Evolutionary conservation across 2,329 filamentous ascomycete genomes (phyloP), one percentile per base, ranked within the genome.

Genomic region (Clonostachys rosea): DNA sequence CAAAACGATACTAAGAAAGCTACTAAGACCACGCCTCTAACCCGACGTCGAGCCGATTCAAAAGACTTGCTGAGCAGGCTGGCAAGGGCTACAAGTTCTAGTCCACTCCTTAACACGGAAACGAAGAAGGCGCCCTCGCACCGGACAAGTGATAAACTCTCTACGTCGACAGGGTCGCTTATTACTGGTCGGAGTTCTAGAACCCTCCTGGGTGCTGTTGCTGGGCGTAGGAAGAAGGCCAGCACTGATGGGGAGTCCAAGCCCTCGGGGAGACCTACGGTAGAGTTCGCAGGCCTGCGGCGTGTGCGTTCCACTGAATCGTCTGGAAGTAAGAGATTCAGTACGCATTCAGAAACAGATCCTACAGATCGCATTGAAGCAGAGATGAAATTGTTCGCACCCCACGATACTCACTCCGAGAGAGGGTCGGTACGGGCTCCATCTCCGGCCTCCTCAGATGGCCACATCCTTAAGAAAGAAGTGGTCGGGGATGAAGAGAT

Each of bases 311-410:
- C 76, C 3, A 62, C 60, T 24, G 76, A 78, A 43, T 77, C 76
- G 40, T 55, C 64, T 44, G 24, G 47, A 52, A 71, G 72, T 53
- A 79, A 78, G 60, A 65, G 68, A 47, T 69, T 68, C 35, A 78
- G 73, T 57, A 61, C 69, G 56, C 64, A 70, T 49, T 80, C 78
- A 1, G 77, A 81, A 47, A 56, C 63, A 13, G 79, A 82, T 50
- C 78, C 79, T 5, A 75, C 71, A 2, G 77, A 78, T 53, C 75
- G 78, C 41, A 80, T 82, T 44, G 71, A 78, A 54, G 74, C 68
- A 10, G 79, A 83, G 60, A 72, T 74, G 63, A 74, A 71, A 43
- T 67, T 83, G 9, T 83, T 83, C 58, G 79, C 76, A 13, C 74
- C 71, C 1, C 55, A 62, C 14, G 78, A 81, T 34, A 77, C 75